Base-by-base conservation (phyloP, 371 early-diverging fungal species). In the Funneliformis caledonium region DNA sequence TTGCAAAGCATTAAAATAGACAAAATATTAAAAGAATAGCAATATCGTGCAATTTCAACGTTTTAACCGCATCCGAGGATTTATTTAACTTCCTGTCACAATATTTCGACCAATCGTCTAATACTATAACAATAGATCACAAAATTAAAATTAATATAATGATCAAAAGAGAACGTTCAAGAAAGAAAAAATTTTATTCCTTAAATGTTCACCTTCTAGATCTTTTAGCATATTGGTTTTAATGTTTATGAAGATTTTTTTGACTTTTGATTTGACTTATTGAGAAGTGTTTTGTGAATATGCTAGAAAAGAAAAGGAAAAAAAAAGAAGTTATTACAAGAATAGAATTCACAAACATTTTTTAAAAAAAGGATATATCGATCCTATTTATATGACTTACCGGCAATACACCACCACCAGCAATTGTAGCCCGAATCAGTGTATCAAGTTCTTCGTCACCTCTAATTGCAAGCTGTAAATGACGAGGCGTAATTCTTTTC, bases 391-490 rank as follows among this genome's bases (percentile, higher is more conserved):
- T 77, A 45, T 43, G 3, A 81, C 84, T 22, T 83, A 86, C 86
- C 82, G 92, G 92, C 79, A 93, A 85, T 33, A 94, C 95, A 90
- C 94, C 94, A 86, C 96, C 96, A 78, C 95, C 95, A 45, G 96
- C 95, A 85, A 96, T 96, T 59, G 96, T 96, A 43, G 96, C 96
- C 81, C 92, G 92, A 84, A 96, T 94, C 78, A 96, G 88, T 52
- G 92, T 87, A 84, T 96, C 95, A 83, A 96, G 87, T 83, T 96
- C 96, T 85, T 96, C 96, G 84, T 96, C 96, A 78, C 95, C 95
- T 80, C 96, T 92, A 83, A 96, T 96, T 72, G 96, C 96, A 48
- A 96, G 86, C 83, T 96, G 96, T 85, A 96, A 86, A 85, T 96
- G 96, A 83, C 96, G 88, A 31, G 96, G 96, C 43, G 94, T 94